phyloP scores from a whole-genome alignment of 495 filamentous ascomycete species.

The Neurospora sp. region DNA sequence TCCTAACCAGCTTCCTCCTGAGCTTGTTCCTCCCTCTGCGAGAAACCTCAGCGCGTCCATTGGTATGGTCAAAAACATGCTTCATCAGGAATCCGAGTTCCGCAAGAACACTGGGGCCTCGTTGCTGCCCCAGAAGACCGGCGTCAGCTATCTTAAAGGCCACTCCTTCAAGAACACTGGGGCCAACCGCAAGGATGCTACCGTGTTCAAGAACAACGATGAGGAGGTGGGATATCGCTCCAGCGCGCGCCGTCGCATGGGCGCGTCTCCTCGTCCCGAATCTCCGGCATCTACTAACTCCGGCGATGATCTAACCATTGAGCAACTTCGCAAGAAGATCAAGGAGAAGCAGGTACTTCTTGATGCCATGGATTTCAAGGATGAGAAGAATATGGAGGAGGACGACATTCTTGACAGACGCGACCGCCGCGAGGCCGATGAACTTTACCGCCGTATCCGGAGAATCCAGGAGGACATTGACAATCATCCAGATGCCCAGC shows the following conservation, averaged over 20 bases:
- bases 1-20: conserved; percentile 81
- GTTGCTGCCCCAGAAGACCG: conserved; percentile 89
- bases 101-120: conserved; percentile 76
- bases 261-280: conserved; percentile 63
- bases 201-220: conserved; percentile 93
- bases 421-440: conserved; percentile 86
- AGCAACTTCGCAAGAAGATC: conserved; percentile 87
- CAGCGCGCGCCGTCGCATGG: conserved; percentile 79
- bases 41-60: conserved; percentile 87
- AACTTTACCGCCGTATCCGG: conserved; percentile 84
- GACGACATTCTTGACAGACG: conserved; percentile 85
- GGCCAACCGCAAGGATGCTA: conserved; percentile 76
- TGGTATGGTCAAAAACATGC: conserved; percentile 81
- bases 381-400: conserved; percentile 80
- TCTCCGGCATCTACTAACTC: conserved; percentile 63
- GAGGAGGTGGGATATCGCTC: conserved; percentile 84
- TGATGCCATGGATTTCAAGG: conserved; percentile 96
- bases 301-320: conserved; percentile 71
- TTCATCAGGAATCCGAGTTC: conserved; percentile 81
- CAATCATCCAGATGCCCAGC: conserved; percentile 68
- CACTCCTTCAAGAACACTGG: conserved; percentile 70
- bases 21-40: conserved; percentile 94
- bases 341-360: conserved; percentile 90
- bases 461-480: conserved; percentile 97
- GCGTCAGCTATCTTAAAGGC: conserved; percentile 91